Base-by-base conservation (phyloP, 1,284 basidiomycete species). In the Coriolopsis trogii region DNA sequence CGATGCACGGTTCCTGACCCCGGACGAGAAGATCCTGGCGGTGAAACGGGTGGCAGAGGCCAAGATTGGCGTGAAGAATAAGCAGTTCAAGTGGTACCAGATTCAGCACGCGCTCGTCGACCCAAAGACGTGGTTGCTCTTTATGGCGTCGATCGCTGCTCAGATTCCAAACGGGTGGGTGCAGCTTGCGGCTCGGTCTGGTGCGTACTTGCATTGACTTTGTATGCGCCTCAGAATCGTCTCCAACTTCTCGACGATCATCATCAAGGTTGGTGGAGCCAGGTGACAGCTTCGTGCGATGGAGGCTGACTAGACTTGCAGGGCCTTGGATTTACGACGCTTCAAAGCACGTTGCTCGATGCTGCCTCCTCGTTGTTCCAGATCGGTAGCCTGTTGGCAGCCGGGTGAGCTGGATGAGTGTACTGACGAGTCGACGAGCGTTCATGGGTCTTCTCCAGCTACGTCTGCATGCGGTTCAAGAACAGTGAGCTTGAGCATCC, bases 31-130 rank as follows among this genome's bases (percentile, higher is more conserved):
- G 21, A 67, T 73, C 6, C 75, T 81, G 3, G 87, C 87, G 0
- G 76, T 91, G 5, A 76, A 82, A 57, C 81, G 90, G 25, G 85
- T 92, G 56, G 83, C 83, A 69, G 82, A 79, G n/a, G 87, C 87
- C 53, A 85, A 88, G 74, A 78, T 83, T 1, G 85, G 86, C 16
- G 76, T 87, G 13, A 85, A 88, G 68, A 87, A 87, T 62, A 87
- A 87, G 63, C 73, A 75, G 40, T 89, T 87, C 71, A 91, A 91
- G 71, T 80, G 74, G 53, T 82, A 88, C 23, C 89, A 92, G 82
- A 75, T 90, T 72, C 77, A 84, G 25, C 87, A 90, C 63, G 82
- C 84, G 0, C 65, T 91, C 1, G 59, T 64, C 1, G 88, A 90
- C 63, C 82, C 85, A 16, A 90, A 89, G 66, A 86, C 84, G 0